Conservation (phyloP, 2,329 filamentous ascomycete species). For the Myriosclerotinia curreyana region DNA sequence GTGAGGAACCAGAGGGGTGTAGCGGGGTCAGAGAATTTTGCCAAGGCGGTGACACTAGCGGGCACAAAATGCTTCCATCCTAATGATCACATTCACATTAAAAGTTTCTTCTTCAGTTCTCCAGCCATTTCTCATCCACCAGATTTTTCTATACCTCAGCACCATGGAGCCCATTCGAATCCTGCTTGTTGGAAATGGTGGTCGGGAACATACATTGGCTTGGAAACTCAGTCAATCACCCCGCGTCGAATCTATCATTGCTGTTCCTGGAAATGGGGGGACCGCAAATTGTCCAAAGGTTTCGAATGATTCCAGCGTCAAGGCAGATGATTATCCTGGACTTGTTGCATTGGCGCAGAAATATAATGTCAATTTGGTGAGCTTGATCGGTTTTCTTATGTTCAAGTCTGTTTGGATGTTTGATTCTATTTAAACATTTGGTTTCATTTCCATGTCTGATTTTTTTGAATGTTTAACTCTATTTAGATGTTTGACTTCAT, state of each 20-base stretch:
- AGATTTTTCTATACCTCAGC: neutral
- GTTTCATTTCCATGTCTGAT: neutral
- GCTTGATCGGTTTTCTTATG: neutral
- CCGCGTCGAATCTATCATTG: constrained; percentile 70
- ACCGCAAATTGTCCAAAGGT: constrained; percentile 69
- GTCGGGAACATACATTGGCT: constrained; percentile 88
- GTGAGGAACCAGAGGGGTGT: neutral
- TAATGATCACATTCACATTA: neutral
- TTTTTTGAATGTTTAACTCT: neutral
- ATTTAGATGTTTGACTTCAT: neutral
- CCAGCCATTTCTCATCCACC: neutral
- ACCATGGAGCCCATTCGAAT: constrained; percentile 49
- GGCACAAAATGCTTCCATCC: constrained; percentile 15
- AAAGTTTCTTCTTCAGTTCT: constrained; percentile 11
- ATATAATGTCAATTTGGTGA: constrained; percentile 65
- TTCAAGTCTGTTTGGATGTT: neutral
- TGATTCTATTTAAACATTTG: neutral
- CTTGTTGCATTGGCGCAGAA: constrained; percentile 73
- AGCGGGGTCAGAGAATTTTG: constrained; percentile 14
- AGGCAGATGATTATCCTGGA: constrained; percentile 70
- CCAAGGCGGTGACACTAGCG: constrained; percentile 17
- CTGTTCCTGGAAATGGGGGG: constrained; percentile 80
- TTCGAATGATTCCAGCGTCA: constrained; percentile 64
- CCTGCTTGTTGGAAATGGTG: constrained; percentile 88
- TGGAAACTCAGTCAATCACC: constrained; percentile 90